A percentile compares a stretch with the other conserved stretches of the same genome.
These are phyloP conservation scores for Starmerella scarabaei DNA, from an alignment of 805 yeast genomes.

Conservation along the genomic window DNA sequence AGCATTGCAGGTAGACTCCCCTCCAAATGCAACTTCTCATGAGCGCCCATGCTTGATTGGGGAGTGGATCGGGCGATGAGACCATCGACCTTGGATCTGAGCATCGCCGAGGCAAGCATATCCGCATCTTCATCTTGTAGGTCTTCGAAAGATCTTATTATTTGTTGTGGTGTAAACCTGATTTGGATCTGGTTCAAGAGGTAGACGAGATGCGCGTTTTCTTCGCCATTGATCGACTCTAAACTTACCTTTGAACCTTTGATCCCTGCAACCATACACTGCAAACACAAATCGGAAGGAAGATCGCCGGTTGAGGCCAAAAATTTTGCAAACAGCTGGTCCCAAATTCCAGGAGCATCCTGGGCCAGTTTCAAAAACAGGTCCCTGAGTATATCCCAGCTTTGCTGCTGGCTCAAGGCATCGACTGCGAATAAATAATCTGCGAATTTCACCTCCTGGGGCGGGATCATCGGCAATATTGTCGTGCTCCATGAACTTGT, in stretches of 20 bases:
- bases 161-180: neutral
- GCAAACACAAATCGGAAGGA: neutral
- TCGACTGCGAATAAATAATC: constrained; percentile 16
- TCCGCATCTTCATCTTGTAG: constrained; percentile 2
- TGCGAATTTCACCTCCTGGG: constrained; percentile 1
- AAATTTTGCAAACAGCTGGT: constrained; percentile 1
- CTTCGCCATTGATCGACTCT: neutral
- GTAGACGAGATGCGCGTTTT: constrained; percentile 3
- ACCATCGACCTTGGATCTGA: constrained; percentile 1
- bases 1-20: constrained; percentile 6
- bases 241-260: neutral
- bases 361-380: constrained; percentile 10
- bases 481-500: constrained; percentile 5
- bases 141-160: neutral
- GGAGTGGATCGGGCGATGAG: neutral
- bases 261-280: neutral
- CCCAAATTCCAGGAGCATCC: constrained; percentile 12
- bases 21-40: neutral
- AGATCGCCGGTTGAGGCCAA: neutral
- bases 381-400: constrained; percentile 1
- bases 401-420: constrained; percentile 2
- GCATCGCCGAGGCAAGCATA: constrained; percentile 8
- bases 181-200: neutral
- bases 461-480: constrained; percentile 10
- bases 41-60: too few species aligned